Base-by-base conservation (phyloP, 2,329 filamentous ascomycete genomes). In the Colletotrichum neosansevieriae region DNA sequence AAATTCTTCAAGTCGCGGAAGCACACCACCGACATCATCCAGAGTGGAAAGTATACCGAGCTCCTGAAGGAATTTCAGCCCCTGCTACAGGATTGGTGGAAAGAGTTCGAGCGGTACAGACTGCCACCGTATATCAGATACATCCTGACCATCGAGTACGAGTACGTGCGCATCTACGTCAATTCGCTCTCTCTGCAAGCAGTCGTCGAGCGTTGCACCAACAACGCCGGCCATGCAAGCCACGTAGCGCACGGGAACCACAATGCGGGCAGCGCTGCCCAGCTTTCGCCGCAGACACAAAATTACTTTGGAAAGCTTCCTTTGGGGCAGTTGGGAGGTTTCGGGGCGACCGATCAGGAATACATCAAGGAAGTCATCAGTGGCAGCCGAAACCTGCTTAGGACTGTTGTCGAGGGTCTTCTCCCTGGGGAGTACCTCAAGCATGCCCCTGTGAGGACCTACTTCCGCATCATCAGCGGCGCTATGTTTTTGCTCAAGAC, bases 111-210 rank as follows among this genome's bases (percentile, higher is more conserved):
- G 73, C 86, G 88, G n/a, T 91, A 93, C 74, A 86, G 88, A 63
- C 84, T 92, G 59, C 89, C 90, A 2, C 86, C 83, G 21, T 91
- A 86, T 71, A 90, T 89, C 72, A 82, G 87, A 34, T 89, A 94
- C 76, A 94, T 98, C 67, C 84, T 99, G 34, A 91, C 89, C 7
- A 98, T 98, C 72, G 96, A 99, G 81, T 98, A 96, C 75, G 94
- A 98, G 75, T 98, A 98, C 76, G 94, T 95, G 29, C 89, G 95
- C 74, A 92, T 98, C 58, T 98, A 98, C 76, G 88, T 98, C 81
- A 98, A 98, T 78, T 97, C 94, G 1, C 85, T 99, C 2, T 94
- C 94, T 2, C 83, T 99, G 2, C 96, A 99, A 80, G 96, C 96
- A 21, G 94, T 98, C 3, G 94, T 98, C 6, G 95, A 98, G 79